Conservation (phyloP, 2,329 filamentous ascomycete species). For the Claviceps arundinis region DNA sequence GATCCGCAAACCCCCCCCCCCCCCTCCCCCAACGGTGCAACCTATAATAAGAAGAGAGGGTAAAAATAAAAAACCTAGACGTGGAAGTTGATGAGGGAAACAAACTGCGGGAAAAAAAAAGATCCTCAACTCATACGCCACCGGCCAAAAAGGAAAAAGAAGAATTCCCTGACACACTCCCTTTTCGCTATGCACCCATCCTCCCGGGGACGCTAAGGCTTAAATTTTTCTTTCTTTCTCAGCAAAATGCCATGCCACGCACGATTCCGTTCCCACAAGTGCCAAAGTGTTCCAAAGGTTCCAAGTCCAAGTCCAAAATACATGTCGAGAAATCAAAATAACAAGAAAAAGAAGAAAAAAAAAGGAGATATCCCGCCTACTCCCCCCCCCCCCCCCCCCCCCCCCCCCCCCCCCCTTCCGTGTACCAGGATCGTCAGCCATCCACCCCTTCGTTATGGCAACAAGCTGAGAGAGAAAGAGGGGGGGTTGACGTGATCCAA, state of each 20-base stretch:
- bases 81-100: no score
- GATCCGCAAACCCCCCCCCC: background rate
- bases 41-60: no score
- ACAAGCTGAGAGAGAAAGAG: no score
- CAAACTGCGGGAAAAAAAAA: slow-evolving; percentile 6
- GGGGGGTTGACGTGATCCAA: no score
- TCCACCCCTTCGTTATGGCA: no score
- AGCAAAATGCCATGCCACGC: slow-evolving; percentile 20
- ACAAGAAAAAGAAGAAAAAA: background rate
- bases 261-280: no score
- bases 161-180: slow-evolving; percentile 24
- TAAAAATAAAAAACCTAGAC: no score
- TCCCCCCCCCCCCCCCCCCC: background rate
- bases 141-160: slow-evolving; percentile 16
- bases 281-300: slow-evolving; percentile 8
- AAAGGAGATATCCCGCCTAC: background rate
- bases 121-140: slow-evolving; percentile 21
- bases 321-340: background rate
- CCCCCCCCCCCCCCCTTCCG: background rate
- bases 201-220: slow-evolving; percentile 21
- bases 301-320: slow-evolving; percentile 10
- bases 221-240: slow-evolving; percentile 32
- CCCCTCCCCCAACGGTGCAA: background rate
- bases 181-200: slow-evolving; percentile 31
- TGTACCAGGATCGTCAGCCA: slow-evolving; percentile 1